Evolutionary conservation across 352 stramenopile species (phyloP).

Genomic region (Globisporangium canariense): DNA sequence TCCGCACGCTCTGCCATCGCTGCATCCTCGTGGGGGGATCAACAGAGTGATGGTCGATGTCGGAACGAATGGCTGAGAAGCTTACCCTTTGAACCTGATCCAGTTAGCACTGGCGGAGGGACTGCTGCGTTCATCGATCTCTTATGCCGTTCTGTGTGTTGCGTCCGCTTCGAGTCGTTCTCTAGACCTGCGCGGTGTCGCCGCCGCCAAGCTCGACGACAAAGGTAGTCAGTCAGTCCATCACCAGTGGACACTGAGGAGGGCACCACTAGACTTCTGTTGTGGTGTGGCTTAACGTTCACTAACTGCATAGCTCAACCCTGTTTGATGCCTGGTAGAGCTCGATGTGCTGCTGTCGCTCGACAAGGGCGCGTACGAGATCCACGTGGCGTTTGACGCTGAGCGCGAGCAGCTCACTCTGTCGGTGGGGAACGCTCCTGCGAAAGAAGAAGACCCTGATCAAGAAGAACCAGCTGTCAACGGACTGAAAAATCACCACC

Average conservation of each 20-base stretch:
- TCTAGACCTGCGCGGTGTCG: neutral
- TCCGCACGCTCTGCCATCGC: neutral
- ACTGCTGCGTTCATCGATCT: constrained; percentile 36
- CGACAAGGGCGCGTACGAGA: constrained; percentile 19
- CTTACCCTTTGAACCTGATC: constrained; percentile 63
- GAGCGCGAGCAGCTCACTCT: neutral
- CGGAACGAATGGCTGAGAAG: constrained; percentile 46
- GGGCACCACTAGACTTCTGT: neutral
- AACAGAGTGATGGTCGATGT: neutral
- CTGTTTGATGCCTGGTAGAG: constrained; percentile 8
- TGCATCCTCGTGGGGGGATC: neutral
- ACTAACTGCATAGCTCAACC: neutral
- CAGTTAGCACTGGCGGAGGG: constrained; percentile 62
- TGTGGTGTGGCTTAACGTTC: neutral
- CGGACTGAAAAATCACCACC: constrained; percentile 6
- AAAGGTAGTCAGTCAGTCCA: neutral
- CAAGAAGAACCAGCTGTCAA: neutral
- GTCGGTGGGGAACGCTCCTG: neutral
- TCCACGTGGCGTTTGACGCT: constrained; percentile 14
- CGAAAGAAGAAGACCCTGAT: neutral
- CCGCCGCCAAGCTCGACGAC: constrained; percentile 1
- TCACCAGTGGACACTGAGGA: neutral
- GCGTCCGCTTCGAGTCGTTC: neutral
- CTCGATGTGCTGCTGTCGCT: constrained; percentile 20
- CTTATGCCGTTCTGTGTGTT: constrained; percentile 26